Evolutionary conservation across 2,329 filamentous ascomycete genomes (phyloP), one percentile per base, ranked within the genome.

Genomic region (Nannizzia gypsea): DNA sequence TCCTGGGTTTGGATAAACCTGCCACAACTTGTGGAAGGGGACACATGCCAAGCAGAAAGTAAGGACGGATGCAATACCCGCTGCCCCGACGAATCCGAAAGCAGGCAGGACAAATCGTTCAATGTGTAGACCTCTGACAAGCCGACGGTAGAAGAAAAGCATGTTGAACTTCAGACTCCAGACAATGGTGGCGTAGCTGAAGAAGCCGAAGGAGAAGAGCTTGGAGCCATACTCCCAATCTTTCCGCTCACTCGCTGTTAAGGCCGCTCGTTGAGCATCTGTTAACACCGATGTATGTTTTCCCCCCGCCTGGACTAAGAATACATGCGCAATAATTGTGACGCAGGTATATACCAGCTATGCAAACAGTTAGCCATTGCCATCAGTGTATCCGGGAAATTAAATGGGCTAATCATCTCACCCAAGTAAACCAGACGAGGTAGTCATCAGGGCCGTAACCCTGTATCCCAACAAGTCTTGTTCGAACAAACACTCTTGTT

Each of bases 121-220:
- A 0, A 71, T 69, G 68, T 70, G 72, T 0, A 75, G 59, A 0
- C 70, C 69, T 3, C 64, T 66, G 3, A 75, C 70, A 4, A 76
- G 64, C 0, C 73, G 71, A 13, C 66, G 65, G 59, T 74, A 76
- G 15, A 76, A 70, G 60, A 71, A 75, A 17, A 75, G 58, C 72
- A 76, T 75, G 64, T 74, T 74, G 34, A 76, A 65, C 60, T 75
- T 76, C 58, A 76, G 64, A 0, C 65, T 69, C 74, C 74, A 76
- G 3, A 76, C 65, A 28, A 75, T 68, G 11, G 69, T 61, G 9
- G 70, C 66, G 9, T 76, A 76, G 1, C 66, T 67, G 9, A 65
- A 64, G 38, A 72, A 65, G 1, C 72, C 74, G 1, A 70, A 64
- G 20, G 73, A 64, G 57, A 75, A 76, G 52, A 69, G 68, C 55